Evolutionary conservation across 495 filamentous ascomycete genomes (phyloP), one percentile per base, ranked within the genome.

Genomic region (Neurospora sp.): DNA sequence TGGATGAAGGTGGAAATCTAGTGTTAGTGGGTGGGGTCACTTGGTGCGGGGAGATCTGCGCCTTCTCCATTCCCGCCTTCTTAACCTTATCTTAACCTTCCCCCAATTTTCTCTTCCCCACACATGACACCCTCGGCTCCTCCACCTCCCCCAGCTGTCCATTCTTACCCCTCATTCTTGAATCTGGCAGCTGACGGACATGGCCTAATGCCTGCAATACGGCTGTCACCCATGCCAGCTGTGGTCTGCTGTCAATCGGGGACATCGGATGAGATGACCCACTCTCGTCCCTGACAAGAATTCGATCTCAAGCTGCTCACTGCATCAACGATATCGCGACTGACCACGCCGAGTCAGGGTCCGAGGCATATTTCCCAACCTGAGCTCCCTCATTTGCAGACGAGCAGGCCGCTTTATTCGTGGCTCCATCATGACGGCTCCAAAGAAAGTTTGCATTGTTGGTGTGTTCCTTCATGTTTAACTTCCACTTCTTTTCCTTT

Each of bases 361-460:
- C 20, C 48, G 20, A 59, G 48, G 9, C 48, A 18, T 59, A 53
- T 53, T 59, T 27, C 22, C 22, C 48, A 53, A 59, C 20, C 20
- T 59, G 22, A 3, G 10, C 22, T 59, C 20, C 12, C 48, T 12
- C 12, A 61, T 31, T 31, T 61, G 53, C 12, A 31, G 22, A 31
- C 53, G 22, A 45, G 18, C n/a, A 9, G n/a, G 18, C 44, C 44
- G n/a, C 9, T 48, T n/a, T 9, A 48, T 48, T 22, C 1, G 9
- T 18, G 27, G 53, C 27, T 31, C 27, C 27, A 31, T 31, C 27
- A 65, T 65, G 53, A 27, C 53, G 14, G 53, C 27, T 37, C 74
- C 85, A 5, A 91, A 91, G 79, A 89, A 82, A 35, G 89, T 92
- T 14, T 91, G 90, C 68, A 88, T 93, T 69, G 87, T 93, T 69